These are phyloP conservation scores for Monocercomonoides exilis DNA, from an alignment of 78 protist genomes.

Conservation along the genomic window DNA sequence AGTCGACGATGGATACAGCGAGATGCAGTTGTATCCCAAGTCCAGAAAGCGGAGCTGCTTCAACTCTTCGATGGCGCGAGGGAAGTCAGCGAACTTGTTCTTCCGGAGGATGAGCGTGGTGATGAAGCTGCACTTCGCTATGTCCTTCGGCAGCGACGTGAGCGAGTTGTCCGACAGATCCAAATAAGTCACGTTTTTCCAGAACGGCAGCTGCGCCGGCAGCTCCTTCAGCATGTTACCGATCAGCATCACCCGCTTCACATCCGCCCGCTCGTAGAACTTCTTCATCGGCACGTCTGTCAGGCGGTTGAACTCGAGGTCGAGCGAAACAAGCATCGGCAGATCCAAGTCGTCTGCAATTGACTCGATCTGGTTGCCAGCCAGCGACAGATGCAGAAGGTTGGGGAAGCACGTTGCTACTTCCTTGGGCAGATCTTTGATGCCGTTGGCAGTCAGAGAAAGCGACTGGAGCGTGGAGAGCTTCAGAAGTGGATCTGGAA, in stretches of 20 bases:
- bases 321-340: neutral
- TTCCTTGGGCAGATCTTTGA: neutral
- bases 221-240: neutral
- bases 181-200: neutral
- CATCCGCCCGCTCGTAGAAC: neutral
- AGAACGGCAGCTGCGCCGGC: neutral
- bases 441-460: neutral
- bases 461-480: neutral
- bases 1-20: neutral
- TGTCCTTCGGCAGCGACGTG: neutral
- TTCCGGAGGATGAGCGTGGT: neutral
- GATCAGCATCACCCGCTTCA: neutral
- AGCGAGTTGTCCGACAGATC: neutral
- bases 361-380: neutral
- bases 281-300: neutral
- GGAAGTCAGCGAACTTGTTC: neutral
- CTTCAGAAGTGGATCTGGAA: neutral
- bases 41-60: neutral
- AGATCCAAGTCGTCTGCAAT: neutral
- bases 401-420: neutral
- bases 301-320: neutral
- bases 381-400: neutral
- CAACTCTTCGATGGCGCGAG: neutral
- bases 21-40: neutral
- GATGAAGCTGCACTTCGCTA: neutral